Evolutionary conservation across 495 filamentous ascomycete species (phyloP).

Genomic region (Daldinia concentrica): DNA sequence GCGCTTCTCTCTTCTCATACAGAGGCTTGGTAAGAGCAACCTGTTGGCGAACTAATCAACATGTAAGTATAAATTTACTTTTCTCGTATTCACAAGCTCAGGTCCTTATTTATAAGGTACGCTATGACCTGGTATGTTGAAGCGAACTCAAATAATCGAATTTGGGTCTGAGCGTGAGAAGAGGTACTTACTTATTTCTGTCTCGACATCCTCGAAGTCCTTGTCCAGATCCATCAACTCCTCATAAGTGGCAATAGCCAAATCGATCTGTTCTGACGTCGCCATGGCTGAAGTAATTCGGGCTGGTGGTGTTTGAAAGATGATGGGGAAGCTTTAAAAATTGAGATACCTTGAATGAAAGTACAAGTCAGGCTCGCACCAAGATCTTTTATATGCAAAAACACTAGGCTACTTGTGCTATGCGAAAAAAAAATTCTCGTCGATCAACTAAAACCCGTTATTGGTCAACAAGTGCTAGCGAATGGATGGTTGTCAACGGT

Average conservation of each 20-base stretch:
- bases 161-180: not conserved
- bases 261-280: slow-evolving; percentile 49
- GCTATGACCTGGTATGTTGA: not conserved
- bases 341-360: slow-evolving; percentile 3
- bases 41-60: slow-evolving; percentile 64
- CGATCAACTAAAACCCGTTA: slow-evolving; percentile 25
- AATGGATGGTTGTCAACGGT: slow-evolving; percentile 1
- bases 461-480: slow-evolving; percentile 22
- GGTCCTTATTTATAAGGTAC: not conserved
- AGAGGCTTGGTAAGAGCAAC: slow-evolving; percentile 63
- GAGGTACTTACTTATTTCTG: slow-evolving; percentile 68
- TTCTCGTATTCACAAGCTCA: not conserved
- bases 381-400: slow-evolving; percentile 7
- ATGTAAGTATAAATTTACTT: slow-evolving; percentile 24
- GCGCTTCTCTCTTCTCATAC: slow-evolving; percentile 74
- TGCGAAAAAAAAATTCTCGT: slow-evolving; percentile 35
- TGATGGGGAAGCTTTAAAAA: not conserved
- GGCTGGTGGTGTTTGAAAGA: not conserved
- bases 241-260: slow-evolving; percentile 58
- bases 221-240: slow-evolving; percentile 71
- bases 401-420: slow-evolving; percentile 10
- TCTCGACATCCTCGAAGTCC: slow-evolving; percentile 75
- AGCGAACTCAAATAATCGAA: not conserved
- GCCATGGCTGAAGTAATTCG: slow-evolving; percentile 48
- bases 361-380: not conserved